Evolutionary conservation across 148 eudicot species (phyloP).

Genomic region (Bassia scoparia): DNA sequence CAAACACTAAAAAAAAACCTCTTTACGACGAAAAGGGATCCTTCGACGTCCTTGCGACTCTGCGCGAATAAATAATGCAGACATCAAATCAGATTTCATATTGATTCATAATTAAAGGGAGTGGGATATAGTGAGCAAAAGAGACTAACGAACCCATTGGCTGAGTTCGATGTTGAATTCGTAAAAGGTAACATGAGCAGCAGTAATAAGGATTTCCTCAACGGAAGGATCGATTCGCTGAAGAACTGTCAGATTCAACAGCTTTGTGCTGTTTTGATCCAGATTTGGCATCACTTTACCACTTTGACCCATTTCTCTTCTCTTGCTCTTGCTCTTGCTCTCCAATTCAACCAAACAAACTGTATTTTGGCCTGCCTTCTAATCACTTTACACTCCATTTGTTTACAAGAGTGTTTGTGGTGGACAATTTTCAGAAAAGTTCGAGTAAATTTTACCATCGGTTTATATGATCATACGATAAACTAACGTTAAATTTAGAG

Average conservation of each 20-base stretch:
- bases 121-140: neutral
- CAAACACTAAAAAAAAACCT: constrained; percentile 44
- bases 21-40: constrained; percentile 71
- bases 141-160: constrained; percentile 98
- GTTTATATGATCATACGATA: too few species aligned
- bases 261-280: constrained; percentile 72
- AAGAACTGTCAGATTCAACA: constrained; percentile 80
- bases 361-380: too few species aligned
- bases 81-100: neutral
- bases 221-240: constrained; percentile 79
- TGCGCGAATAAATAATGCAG: constrained; percentile 19
- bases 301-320: constrained; percentile 60
- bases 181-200: constrained; percentile 91
- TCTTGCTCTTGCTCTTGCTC: too few species aligned
- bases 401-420: too few species aligned
- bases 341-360: too few species aligned
- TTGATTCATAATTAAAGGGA: too few species aligned
- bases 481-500: too few species aligned
- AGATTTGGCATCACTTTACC: constrained; percentile 87
- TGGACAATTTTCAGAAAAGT: too few species aligned
- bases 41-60: constrained; percentile 94
- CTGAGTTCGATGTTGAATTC: constrained; percentile 76
- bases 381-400: too few species aligned
- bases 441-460: too few species aligned
- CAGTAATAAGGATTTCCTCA: constrained; percentile 85